Conservation (phyloP, 441 rosid genomes). For the Theobroma grandiflorum region DNA sequence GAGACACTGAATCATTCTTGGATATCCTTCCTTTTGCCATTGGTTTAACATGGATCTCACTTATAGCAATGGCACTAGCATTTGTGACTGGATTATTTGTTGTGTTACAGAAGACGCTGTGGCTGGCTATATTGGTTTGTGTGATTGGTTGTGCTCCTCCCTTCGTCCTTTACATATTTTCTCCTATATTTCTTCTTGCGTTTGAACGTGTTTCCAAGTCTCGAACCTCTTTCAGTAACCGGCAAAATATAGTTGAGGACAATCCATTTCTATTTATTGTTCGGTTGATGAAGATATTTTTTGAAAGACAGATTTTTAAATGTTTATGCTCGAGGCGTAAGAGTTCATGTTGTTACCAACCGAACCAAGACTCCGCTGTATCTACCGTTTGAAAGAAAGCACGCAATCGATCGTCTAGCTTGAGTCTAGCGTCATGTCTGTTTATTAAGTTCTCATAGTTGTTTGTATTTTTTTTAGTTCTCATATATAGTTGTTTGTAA, state of each 20-base stretch:
- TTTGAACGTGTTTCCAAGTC: background rate
- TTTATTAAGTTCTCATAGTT: too few species aligned
- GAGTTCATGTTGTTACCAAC: background rate
- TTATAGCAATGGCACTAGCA: conserved; percentile 27
- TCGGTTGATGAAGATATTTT: background rate
- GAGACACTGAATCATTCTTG: background rate
- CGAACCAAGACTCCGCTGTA: too few species aligned
- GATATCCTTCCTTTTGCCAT: conserved; percentile 19
- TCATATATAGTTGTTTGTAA: too few species aligned
- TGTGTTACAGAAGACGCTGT: background rate
- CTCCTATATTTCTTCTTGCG: background rate
- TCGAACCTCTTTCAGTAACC: background rate
- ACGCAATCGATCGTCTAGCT: too few species aligned
- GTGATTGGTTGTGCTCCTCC: conserved; percentile 21
- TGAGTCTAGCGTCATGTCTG: too few species aligned
- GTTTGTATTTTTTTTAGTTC: too few species aligned
- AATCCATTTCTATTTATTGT: conserved; percentile 14
- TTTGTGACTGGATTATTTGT: conserved; percentile 23
- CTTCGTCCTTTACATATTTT: conserved; percentile 14
- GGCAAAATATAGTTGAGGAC: conserved; percentile 9
- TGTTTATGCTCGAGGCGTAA: background rate
- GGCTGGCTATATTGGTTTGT: conserved; percentile 21
- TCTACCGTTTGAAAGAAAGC: too few species aligned
- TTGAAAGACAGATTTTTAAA: background rate
- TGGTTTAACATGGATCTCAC: conserved; percentile 24